Conservation (phyloP, 148 eudicot species). For the Salicornia ramosissima region DNA sequence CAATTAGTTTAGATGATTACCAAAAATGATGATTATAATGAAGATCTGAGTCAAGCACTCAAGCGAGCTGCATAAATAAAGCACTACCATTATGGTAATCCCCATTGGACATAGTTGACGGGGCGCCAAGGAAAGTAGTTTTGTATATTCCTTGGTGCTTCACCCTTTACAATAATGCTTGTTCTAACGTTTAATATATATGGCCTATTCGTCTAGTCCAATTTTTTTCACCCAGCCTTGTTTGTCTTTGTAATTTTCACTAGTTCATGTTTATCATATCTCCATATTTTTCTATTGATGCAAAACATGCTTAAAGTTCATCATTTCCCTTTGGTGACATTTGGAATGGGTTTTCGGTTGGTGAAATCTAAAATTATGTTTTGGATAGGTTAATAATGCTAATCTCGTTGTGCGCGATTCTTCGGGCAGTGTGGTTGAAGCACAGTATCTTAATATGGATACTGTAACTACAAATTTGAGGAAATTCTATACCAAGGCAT, state of each 20-base stretch:
- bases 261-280: background rate
- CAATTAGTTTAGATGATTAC: too few species aligned
- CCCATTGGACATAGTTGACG: background rate
- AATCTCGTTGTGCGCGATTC: slow-evolving; percentile 64
- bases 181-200: background rate
- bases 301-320: background rate
- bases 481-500: slow-evolving; percentile 61
- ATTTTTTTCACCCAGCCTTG: background rate
- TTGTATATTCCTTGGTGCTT: background rate
- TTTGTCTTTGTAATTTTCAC: background rate
- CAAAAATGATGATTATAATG: too few species aligned
- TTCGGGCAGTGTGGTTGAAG: slow-evolving; percentile 44
- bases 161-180: background rate
- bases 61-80: too few species aligned
- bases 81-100: too few species aligned
- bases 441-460: slow-evolving; percentile 64
- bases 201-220: background rate
- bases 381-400: slow-evolving; percentile 59
- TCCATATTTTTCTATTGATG: background rate
- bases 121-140: background rate
- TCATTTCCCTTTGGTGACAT: slow-evolving; percentile 1
- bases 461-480: slow-evolving; percentile 59
- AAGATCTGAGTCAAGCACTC: too few species aligned
- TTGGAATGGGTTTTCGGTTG: background rate
- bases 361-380: background rate